A percentile compares a stretch with the other conserved stretches of the same genome.
phyloP scores from a whole-genome alignment of 768 basidiomycete genomes.

The Phylloporus sp. region DNA sequence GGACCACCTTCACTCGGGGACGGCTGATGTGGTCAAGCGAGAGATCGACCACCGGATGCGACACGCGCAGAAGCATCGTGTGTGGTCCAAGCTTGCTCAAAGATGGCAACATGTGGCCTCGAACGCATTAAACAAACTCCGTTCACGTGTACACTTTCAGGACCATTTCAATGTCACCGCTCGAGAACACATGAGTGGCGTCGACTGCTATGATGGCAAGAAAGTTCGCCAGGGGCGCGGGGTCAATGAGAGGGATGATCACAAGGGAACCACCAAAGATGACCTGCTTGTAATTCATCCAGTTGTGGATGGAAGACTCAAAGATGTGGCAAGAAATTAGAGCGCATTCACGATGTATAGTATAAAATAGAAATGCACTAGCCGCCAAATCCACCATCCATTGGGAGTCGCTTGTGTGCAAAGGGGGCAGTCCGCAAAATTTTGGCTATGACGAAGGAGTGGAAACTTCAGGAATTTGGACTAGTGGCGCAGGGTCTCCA shows the following conservation, averaged over 20 bases:
- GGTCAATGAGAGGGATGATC: slow-evolving; percentile 8
- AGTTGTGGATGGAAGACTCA: slow-evolving; percentile 62
- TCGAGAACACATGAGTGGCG: slow-evolving; percentile 71
- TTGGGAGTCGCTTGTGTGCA: neutral
- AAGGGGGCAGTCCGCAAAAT: neutral
- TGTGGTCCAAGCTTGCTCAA: slow-evolving; percentile 29
- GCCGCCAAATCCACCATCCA: neutral
- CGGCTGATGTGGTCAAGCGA: slow-evolving; percentile 42
- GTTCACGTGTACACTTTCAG: slow-evolving; percentile 51
- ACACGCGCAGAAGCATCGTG: slow-evolving; percentile 21
- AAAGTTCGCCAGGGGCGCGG: slow-evolving; percentile 37
- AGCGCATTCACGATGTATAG: slow-evolving; percentile 11
- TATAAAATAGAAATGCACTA: slow-evolving; percentile 7
- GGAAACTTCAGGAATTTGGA: slow-evolving; percentile 33
- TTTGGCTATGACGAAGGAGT: slow-evolving; percentile 9
- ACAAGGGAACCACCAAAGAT: slow-evolving; percentile 28
- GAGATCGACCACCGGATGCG: slow-evolving; percentile 41
- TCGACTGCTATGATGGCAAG: slow-evolving; percentile 71
- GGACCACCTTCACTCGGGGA: slow-evolving; percentile 41
- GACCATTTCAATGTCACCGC: slow-evolving; percentile 56
- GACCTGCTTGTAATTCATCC: slow-evolving; percentile 61
- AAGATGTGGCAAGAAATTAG: slow-evolving; percentile 43
- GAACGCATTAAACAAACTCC: slow-evolving; percentile 41
- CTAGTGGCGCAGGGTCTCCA: slow-evolving; percentile 48
- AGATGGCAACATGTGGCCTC: slow-evolving; percentile 48